Percentiles rank a stretch among this genome's conserved stretches.
Evolutionary conservation across 2,329 filamentous ascomycete species (phyloP).

Genomic region (Fusarium neocosmosporiellum): DNA sequence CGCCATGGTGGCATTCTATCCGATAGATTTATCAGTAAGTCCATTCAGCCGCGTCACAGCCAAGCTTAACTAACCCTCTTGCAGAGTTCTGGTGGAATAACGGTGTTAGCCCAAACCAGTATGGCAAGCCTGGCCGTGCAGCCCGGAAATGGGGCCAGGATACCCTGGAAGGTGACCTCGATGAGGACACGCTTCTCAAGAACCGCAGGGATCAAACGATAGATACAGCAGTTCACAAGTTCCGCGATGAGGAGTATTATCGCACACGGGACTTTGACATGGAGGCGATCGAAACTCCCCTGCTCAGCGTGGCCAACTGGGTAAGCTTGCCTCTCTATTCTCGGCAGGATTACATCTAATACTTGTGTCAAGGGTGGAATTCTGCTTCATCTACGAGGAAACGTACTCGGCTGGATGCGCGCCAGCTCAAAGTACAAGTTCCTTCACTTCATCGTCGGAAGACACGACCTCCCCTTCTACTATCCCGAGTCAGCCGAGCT

Average conservation of each 20-base stretch:
- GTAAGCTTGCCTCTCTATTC: conserved; percentile 48
- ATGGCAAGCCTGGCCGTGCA: conserved; percentile 54
- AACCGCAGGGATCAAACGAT: neutral
- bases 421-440: conserved; percentile 75
- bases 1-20: conserved; percentile 6
- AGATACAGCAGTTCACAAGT: neutral
- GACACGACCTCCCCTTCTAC: conserved; percentile 79
- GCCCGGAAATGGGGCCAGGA: neutral
- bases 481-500: conserved; percentile 74
- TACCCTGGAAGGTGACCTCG: neutral
- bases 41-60: neutral
- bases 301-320: conserved; percentile 76
- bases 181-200: neutral
- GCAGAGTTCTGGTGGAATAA: conserved; percentile 4
- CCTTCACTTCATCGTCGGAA: conserved; percentile 73
- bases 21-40: neutral
- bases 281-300: conserved; percentile 72
- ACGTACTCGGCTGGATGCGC: conserved; percentile 71
- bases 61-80: neutral
- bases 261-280: conserved; percentile 51
- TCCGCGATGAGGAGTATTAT: neutral
- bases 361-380: conserved; percentile 59
- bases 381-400: conserved; percentile 74
- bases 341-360: neutral
- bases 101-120: conserved; percentile 63